These are phyloP conservation scores for Wickerhamiella sorbophila DNA, from an alignment of 805 yeast genomes.

Conservation along the genomic window DNA sequence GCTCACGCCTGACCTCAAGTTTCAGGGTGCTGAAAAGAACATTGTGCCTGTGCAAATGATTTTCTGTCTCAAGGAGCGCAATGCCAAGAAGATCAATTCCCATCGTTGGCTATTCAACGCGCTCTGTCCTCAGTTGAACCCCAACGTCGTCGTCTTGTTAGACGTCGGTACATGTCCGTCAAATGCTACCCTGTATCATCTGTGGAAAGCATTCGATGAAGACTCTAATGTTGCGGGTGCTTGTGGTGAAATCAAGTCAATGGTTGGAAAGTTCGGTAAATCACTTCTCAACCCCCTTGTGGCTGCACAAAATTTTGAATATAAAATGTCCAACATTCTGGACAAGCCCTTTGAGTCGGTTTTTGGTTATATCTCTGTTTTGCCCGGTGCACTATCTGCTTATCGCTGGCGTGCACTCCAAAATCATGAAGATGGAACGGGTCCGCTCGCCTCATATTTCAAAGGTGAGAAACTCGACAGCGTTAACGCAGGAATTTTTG, in stretches of 20 bases:
- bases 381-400: constrained; percentile 96
- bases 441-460: constrained; percentile 79
- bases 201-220: constrained; percentile 75
- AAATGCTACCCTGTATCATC: constrained; percentile 65
- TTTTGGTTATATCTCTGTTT: constrained; percentile 85
- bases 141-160: constrained; percentile 66
- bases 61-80: constrained; percentile 81
- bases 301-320: constrained; percentile 94
- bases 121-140: constrained; percentile 67
- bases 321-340: constrained; percentile 84
- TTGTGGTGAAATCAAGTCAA: constrained; percentile 90
- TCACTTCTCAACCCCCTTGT: constrained; percentile 69
- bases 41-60: constrained; percentile 78
- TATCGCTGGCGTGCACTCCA: constrained; percentile 71
- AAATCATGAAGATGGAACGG: constrained; percentile 53
- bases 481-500: constrained; percentile 64
- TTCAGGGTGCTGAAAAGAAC: constrained; percentile 64
- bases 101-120: constrained; percentile 97
- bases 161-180: constrained; percentile 95
- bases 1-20: constrained; percentile 73
- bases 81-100: constrained; percentile 80
- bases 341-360: constrained; percentile 94
- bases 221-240: constrained; percentile 86
- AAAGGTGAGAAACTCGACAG: constrained; percentile 79
- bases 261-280: constrained; percentile 47